These are phyloP conservation scores for Entomortierella parvispora DNA, from an alignment of 192 early-diverging fungal genomes.

Conservation along the genomic window DNA sequence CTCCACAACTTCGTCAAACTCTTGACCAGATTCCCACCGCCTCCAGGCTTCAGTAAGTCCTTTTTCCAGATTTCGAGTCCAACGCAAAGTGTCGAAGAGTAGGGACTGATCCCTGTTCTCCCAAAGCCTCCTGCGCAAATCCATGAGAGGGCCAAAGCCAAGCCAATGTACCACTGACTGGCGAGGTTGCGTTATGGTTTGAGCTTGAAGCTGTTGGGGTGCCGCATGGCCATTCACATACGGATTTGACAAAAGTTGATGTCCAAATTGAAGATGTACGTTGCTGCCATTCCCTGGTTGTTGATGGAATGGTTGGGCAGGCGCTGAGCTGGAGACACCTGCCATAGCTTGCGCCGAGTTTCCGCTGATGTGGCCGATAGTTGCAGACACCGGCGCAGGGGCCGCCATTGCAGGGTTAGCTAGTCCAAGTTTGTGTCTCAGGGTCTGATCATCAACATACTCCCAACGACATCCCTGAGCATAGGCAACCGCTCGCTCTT, in stretches of 20 bases:
- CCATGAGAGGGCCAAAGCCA: slow-evolving; percentile 65
- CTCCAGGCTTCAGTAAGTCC: slow-evolving; percentile 78
- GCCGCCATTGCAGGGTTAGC: slow-evolving; percentile 12
- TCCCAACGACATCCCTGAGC: slow-evolving; percentile 62
- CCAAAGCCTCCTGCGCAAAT: slow-evolving; percentile 76
- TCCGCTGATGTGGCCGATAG: background rate
- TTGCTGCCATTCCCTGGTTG: background rate
- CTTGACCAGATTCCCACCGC: slow-evolving; percentile 72
- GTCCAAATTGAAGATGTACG: background rate
- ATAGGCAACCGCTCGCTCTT: slow-evolving; percentile 71
- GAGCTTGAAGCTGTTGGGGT: background rate
- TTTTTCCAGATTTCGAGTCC: slow-evolving; percentile 85
- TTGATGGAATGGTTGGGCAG: background rate
- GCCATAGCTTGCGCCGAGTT: background rate
- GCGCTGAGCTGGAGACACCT: background rate
- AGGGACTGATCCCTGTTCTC: slow-evolving; percentile 80
- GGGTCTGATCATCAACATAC: slow-evolving; percentile 46
- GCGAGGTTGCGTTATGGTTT: slow-evolving; percentile 4
- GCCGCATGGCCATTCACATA: background rate
- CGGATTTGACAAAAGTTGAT: background rate
- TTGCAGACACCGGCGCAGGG: background rate
- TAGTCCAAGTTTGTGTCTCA: slow-evolving; percentile 25
- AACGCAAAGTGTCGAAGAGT: slow-evolving; percentile 88
- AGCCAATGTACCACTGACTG: slow-evolving; percentile 50
- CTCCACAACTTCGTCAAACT: slow-evolving; percentile 59